A percentile compares a stretch with the other conserved stretches of the same genome.
phyloP scores from a whole-genome alignment of 257 asterid genomes.

The Solanum ossicruentum region DNA sequence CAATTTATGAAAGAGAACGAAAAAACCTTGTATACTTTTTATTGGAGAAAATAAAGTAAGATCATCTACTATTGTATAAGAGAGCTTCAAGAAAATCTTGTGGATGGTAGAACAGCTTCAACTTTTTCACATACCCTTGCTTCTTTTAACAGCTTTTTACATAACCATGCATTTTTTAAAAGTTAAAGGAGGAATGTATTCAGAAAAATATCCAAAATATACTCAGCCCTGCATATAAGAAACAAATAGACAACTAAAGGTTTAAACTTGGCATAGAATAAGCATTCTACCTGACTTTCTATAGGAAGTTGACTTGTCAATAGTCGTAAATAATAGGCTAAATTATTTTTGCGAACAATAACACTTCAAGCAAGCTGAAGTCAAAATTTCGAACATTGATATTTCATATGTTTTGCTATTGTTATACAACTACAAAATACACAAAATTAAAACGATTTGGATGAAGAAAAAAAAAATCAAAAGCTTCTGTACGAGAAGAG shows the following conservation, averaged over 20 bases:
- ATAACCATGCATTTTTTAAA: not conserved
- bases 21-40: not conserved
- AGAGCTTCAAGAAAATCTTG: not conserved
- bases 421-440: no score
- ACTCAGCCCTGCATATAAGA: not conserved
- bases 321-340: conserved; percentile 83
- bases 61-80: not conserved
- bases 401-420: no score
- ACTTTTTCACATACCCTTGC: not conserved
- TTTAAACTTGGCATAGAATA: not conserved
- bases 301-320: conserved; percentile 95
- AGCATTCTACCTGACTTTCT: conserved; percentile 75
- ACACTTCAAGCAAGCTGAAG: no score
- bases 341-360: conserved; percentile 23
- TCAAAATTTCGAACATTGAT: no score
- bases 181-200: not conserved
- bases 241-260: not conserved
- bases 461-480: no score
- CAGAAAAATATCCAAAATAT: not conserved
- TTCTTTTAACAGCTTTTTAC: not conserved
- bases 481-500: no score
- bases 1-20: not conserved
- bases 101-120: not conserved
- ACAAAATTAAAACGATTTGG: no score
- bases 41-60: not conserved